Percentiles rank a stretch among this genome's conserved stretches.
phyloP scores from a whole-genome alignment of 345 rosid species.

The Garcia nutans region DNA sequence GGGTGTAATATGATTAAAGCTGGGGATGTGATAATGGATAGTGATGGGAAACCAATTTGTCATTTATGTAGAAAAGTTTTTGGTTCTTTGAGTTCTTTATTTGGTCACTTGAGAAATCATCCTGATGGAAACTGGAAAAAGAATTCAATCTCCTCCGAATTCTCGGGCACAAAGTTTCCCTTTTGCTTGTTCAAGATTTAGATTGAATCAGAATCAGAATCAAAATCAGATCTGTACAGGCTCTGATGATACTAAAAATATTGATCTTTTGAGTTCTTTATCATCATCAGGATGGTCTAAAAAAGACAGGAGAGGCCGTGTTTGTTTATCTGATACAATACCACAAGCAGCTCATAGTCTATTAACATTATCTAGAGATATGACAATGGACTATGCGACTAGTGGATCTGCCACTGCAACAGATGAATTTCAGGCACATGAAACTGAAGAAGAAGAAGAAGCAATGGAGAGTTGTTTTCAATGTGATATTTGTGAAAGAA shows the following conservation, averaged over 20 bases:
- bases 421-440: not conserved
- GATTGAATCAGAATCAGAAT: not conserved
- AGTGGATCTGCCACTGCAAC: not conserved
- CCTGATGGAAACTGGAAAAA: conserved; percentile 16
- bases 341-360: conserved; percentile 2
- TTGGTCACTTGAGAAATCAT: conserved; percentile 22
- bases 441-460: not conserved
- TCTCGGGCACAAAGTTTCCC: not conserved
- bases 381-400: not conserved
- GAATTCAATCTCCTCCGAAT: conserved; percentile 1
- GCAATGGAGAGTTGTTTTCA: not conserved
- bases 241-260: not conserved
- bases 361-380: not conserved
- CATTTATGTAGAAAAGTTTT: conserved; percentile 9
- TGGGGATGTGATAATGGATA: conserved; percentile 13
- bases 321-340: not conserved
- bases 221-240: not conserved
- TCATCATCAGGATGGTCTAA: not conserved
- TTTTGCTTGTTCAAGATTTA: not conserved
- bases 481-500: conserved; percentile 24
- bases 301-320: not conserved
- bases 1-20: conserved; percentile 2
- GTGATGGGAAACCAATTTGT: conserved; percentile 9
- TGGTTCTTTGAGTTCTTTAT: conserved; percentile 8
- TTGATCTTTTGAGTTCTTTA: conserved; percentile 1